Percentiles rank a stretch among this genome's conserved stretches.
These are phyloP conservation scores for Harrya chromipes DNA, from an alignment of 768 basidiomycete species.

Conservation along the genomic window DNA sequence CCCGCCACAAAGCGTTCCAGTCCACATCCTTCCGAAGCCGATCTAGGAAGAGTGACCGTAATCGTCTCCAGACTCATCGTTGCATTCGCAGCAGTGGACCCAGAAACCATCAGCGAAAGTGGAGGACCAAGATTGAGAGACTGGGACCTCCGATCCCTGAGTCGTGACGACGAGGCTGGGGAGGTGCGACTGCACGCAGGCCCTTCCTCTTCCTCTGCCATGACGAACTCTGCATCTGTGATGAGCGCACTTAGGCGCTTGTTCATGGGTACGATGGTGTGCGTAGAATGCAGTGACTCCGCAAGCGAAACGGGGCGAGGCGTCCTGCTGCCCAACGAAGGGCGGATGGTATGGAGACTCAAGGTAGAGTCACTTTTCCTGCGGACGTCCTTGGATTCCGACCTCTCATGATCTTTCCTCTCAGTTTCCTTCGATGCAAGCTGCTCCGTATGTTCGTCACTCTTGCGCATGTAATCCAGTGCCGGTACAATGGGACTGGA, in stretches of 20 bases:
- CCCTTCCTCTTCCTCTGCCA: slow-evolving; percentile 58
- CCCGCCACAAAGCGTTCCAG: slow-evolving; percentile 42
- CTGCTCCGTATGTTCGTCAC: slow-evolving; percentile 33
- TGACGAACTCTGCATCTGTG: slow-evolving; percentile 63
- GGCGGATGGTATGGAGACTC: slow-evolving; percentile 69
- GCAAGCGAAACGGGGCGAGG: slow-evolving; percentile 77
- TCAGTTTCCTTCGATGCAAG: slow-evolving; percentile 22
- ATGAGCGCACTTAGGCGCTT: slow-evolving; percentile 68
- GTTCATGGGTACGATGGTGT: slow-evolving; percentile 65
- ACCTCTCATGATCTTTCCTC: slow-evolving; percentile 32
- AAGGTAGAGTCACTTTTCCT: slow-evolving; percentile 83
- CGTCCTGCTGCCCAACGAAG: slow-evolving; percentile 45
- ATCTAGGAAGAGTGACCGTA: slow-evolving; percentile 26
- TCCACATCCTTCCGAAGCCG: slow-evolving; percentile 31
- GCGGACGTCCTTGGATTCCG: slow-evolving; percentile 65
- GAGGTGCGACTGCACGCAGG: slow-evolving; percentile 31
- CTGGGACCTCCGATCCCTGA: slow-evolving; percentile 58
- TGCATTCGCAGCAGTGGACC: slow-evolving; percentile 23
- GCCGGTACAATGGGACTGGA: slow-evolving; percentile 59
- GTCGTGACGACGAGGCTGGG: slow-evolving; percentile 44
- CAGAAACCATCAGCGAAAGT: slow-evolving; percentile 28
- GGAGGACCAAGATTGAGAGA: slow-evolving; percentile 52
- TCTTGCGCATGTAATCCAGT: slow-evolving; percentile 48
- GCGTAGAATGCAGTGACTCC: slow-evolving; percentile 70
- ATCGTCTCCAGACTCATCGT: slow-evolving; percentile 32